Evolutionary conservation across 768 basidiomycete genomes (phyloP).

Genomic region (Russula ochroleuca): DNA sequence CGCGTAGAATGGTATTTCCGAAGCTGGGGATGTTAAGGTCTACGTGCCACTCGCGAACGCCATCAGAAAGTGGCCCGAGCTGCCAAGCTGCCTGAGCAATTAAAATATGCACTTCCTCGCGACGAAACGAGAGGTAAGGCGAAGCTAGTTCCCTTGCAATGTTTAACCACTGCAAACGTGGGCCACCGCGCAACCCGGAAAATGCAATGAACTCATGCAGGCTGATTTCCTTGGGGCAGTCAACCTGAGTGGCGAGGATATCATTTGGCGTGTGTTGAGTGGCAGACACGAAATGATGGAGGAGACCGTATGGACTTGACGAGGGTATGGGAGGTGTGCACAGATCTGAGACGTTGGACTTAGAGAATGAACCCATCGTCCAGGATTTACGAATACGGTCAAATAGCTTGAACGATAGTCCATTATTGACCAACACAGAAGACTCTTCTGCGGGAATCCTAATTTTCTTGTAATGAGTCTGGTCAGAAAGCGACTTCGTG

Average conservation of each 20-base stretch:
- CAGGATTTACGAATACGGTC: background rate
- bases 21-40: constrained; percentile 37
- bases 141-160: constrained; percentile 44
- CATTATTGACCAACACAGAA: constrained; percentile 8
- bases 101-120: constrained; percentile 40
- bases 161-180: constrained; percentile 48
- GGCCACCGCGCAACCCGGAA: constrained; percentile 43
- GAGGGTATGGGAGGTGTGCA: constrained; percentile 8
- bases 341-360: background rate
- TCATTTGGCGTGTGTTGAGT: constrained; percentile 39
- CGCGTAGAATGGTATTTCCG: constrained; percentile 36
- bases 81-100: constrained; percentile 45
- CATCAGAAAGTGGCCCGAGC: constrained; percentile 35
- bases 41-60: constrained; percentile 38
- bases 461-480: constrained; percentile 7
- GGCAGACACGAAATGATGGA: constrained; percentile 5
- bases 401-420: constrained; percentile 10
- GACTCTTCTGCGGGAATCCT: constrained; percentile 7
- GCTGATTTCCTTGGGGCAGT: constrained; percentile 40
- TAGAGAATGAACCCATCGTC: background rate
- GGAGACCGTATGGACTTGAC: background rate
- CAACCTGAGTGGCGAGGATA: constrained; percentile 41
- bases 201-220: constrained; percentile 48
- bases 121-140: constrained; percentile 38
- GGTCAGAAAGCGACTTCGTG: constrained; percentile 1